Evolutionary conservation across 305 asterid species (phyloP), one percentile per base, ranked within the genome.

Genomic region (Galium porrigens): DNA sequence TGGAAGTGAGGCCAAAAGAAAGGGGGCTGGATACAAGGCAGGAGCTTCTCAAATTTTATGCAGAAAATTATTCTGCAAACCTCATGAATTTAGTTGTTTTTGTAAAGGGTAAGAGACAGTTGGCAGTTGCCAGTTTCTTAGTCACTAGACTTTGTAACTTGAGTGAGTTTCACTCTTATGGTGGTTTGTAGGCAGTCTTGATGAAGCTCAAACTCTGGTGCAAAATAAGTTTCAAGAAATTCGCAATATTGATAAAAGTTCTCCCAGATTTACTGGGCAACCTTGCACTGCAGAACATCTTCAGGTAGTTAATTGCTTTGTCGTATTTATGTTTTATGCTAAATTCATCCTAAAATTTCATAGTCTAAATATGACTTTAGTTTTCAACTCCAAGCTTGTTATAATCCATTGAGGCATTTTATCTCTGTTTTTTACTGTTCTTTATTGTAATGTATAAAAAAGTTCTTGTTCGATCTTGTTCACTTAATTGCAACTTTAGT

Each of bases 11-110:
- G 32, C 99, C 96, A 71, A 92, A 87, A 79, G 87, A 72, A 75
- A 83, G 78, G 81, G 94, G 96, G 52, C 44, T 92, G 72, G 94
- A 92, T 74, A 89, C 96, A 41, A 85, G 95, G 74, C 65, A 77
- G 70, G 95, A 92, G 78, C 99, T 92, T 72, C 84, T 89, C 70
- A 70, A 76, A 73, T 92, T 92, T 69, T 92, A 92, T 72, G 70
- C 74, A 61, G 86, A 87, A 72, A 77, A 92, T 68, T 92, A 92
- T 79, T 92, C 99, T 5, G 95, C 99, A 59, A 92, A 89, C 76
- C 85, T 84, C 75, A 92, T 92, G 99, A 90, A 87, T 83, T 87
- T 92, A 68, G 99, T 85, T 75, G 71, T 92, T 70, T 92, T 89
- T 84, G 73, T 80, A 52, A 87, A 89, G 84, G 96, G 99, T 89